Evolutionary conservation across 2,329 filamentous ascomycete genomes (phyloP), one percentile per base, ranked within the genome.

Genomic region (Hymenoscyphus salicellus): DNA sequence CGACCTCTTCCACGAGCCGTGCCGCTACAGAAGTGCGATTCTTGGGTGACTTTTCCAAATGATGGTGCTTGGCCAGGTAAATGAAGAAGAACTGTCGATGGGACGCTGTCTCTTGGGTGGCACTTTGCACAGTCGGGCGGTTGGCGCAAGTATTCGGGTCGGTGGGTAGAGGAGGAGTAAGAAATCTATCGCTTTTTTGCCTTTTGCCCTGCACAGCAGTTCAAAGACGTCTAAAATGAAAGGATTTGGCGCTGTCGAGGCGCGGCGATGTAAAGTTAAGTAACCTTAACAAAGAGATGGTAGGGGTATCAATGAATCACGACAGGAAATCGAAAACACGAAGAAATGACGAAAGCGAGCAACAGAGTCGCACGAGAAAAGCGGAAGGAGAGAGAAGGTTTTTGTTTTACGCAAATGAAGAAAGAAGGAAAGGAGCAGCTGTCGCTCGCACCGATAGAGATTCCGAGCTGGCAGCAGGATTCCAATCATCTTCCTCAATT

Each of bases 401-500:
- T 52, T 26, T 52, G 46, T 52, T 52, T 52, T 52, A 52, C 46
- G 11, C 20, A 52, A 23, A 49, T 11, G 20, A 26, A 11, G 46
- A 52, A 26, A 26, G 4, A 1, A 10, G 3, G 20, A 52, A 23
- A 49, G 8, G 23, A 49, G 23, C 20, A 49, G 43, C n/a, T 23
- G 43, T 49, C 10, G 10, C 43, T 23, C 43, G 43, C 17, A 23
- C 14, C n/a, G 5, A 17, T 8, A 38, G 32, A 20, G 16, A 38
- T 20, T n/a, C 32, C 20, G 57, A 26, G 14, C 4, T 5, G 6
- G 32, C 55, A 33, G 57, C 33, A 59, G 57, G 57, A 59, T 59
- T 59, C 32, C 23, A 60, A 60, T 60, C 38, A 60, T 60, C 58
- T 60, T 60, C 46, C 46, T 52, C 46, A 52, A 52, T 52, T 23